Evolutionary conservation across 2,329 filamentous ascomycete genomes (phyloP).

Genomic region (Periconia macrospinosa): DNA sequence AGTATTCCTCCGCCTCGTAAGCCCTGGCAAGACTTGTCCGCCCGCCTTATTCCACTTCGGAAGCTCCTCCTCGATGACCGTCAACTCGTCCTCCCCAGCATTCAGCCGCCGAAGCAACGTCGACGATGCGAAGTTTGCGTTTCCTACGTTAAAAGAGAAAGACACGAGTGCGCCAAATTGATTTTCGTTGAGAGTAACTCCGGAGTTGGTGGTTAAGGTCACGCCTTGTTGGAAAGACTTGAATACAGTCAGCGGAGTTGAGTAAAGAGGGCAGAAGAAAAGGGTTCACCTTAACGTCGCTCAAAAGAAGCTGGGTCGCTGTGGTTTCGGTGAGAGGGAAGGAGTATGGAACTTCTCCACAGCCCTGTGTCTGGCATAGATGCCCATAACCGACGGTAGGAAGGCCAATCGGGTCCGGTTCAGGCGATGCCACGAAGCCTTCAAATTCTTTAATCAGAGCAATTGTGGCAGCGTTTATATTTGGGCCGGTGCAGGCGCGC

Average conservation of each 20-base stretch:
- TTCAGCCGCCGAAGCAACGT: slow-evolving; percentile 50
- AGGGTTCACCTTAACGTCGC: slow-evolving; percentile 42
- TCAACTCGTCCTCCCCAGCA: slow-evolving; percentile 46
- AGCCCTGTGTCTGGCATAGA: slow-evolving; percentile 47
- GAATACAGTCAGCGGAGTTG: background rate
- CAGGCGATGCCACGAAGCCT: slow-evolving; percentile 32
- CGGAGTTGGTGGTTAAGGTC: slow-evolving; percentile 15
- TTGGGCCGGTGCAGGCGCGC: slow-evolving; percentile 18
- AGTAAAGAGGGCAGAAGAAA: background rate
- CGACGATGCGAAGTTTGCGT: slow-evolving; percentile 45
- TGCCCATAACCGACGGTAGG: slow-evolving; percentile 58
- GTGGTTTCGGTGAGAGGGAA: slow-evolving; percentile 49
- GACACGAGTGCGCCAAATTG: slow-evolving; percentile 57
- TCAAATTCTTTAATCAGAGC: slow-evolving; percentile 44
- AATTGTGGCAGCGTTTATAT: slow-evolving; percentile 39
- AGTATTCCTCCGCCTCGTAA: slow-evolving; percentile 47
- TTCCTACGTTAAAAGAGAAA: slow-evolving; percentile 57
- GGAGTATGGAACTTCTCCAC: slow-evolving; percentile 50
- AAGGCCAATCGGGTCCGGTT: slow-evolving; percentile 49
- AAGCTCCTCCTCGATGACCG: slow-evolving; percentile 49
- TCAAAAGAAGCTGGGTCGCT: slow-evolving; percentile 46
- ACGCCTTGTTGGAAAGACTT: slow-evolving; percentile 24
- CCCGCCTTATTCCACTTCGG: slow-evolving; percentile 53
- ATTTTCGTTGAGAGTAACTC: slow-evolving; percentile 51
- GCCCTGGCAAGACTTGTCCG: slow-evolving; percentile 44